Evolutionary conservation across 257 asterid species (phyloP).

Genomic region (Plantago major): DNA sequence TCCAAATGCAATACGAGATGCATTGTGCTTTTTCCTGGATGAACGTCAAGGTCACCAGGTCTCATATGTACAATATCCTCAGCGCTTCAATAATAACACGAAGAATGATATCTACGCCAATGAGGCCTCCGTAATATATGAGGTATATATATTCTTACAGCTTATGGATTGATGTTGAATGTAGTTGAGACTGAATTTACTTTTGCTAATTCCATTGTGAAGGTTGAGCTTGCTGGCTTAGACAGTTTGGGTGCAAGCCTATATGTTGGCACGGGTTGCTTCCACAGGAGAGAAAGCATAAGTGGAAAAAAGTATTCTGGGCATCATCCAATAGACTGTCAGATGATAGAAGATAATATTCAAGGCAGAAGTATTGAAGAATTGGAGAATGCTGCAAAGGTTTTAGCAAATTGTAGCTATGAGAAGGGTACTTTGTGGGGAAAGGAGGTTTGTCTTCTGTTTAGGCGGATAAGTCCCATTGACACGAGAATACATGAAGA

Average conservation of each 20-base stretch:
- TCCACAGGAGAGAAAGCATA: constrained; percentile 63
- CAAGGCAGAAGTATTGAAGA: constrained; percentile 36
- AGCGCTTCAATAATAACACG: constrained; percentile 41
- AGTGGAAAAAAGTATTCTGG: constrained; percentile 35
- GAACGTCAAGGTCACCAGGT: constrained; percentile 41
- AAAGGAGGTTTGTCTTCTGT: constrained; percentile 39
- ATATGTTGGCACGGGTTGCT: constrained; percentile 68
- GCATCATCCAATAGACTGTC: constrained; percentile 20
- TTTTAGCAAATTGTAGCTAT: constrained; percentile 51
- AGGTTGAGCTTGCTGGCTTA: constrained; percentile 63
- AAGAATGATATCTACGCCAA: constrained; percentile 54
- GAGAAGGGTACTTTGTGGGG: constrained; percentile 81
- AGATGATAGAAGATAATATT: constrained; percentile 11
- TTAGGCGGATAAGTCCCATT: neutral
- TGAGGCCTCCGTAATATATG: constrained; percentile 14
- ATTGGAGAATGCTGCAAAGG: constrained; percentile 50
- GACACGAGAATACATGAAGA: neutral
- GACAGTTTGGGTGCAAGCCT: constrained; percentile 52
- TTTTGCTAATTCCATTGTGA: neutral
- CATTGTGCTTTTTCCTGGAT: constrained; percentile 81
- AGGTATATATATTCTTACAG: constrained; percentile 18
- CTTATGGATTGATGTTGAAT: neutral
- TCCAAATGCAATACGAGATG: constrained; percentile 53
- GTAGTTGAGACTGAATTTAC: neutral
- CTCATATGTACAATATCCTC: constrained; percentile 63